Evolutionary conservation across 352 stramenopile species (phyloP).

Genomic region (Phytophthora crassamura): DNA sequence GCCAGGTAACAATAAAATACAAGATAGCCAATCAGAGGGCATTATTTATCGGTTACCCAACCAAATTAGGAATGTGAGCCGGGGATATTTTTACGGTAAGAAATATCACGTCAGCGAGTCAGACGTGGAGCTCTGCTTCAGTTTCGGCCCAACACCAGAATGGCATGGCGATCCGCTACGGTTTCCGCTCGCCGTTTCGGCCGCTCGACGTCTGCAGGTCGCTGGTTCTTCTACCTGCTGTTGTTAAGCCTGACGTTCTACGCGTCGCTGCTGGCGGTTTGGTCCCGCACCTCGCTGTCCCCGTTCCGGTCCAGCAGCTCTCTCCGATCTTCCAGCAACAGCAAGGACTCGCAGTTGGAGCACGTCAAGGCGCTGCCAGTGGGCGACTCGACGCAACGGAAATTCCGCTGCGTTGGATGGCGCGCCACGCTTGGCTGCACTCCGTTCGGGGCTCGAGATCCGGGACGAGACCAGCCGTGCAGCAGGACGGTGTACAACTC

Average conservation of each 20-base stretch:
- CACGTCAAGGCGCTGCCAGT: slow-evolving; percentile 16
- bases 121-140: background rate
- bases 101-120: background rate
- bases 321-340: background rate
- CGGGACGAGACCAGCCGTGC: slow-evolving; percentile 19
- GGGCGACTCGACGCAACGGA: slow-evolving; percentile 15
- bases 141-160: slow-evolving; percentile 8
- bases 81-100: too few species aligned
- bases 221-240: slow-evolving; percentile 20
- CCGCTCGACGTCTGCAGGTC: slow-evolving; percentile 1
- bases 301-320: background rate
- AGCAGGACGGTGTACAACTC: slow-evolving; percentile 22
- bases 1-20: too few species aligned
- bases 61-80: slow-evolving; percentile 7
- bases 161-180: slow-evolving; percentile 22
- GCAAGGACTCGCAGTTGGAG: background rate
- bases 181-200: slow-evolving; percentile 4
- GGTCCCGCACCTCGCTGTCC: slow-evolving; percentile 17
- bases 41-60: background rate
- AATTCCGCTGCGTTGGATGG: slow-evolving; percentile 32
- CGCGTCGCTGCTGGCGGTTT: slow-evolving; percentile 17
- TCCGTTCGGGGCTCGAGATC: slow-evolving; percentile 21
- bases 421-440: slow-evolving; percentile 27
- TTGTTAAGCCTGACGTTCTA: slow-evolving; percentile 16
- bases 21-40: background rate